Evolutionary conservation across 179 eudicot genomes (phyloP).

Genomic region (Dionaea muscipula): DNA sequence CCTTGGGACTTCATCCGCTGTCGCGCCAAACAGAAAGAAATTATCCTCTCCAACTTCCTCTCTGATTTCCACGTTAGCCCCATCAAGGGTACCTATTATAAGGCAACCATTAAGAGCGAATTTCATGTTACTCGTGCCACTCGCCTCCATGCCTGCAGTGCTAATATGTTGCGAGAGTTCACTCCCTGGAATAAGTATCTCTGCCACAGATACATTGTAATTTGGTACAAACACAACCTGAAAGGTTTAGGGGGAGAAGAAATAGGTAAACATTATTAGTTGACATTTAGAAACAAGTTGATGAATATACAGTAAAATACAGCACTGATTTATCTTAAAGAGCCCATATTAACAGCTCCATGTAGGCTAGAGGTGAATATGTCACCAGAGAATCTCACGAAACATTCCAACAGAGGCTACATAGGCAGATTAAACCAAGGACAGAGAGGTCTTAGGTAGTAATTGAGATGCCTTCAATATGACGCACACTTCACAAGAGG

Average conservation of each 20-base stretch:
- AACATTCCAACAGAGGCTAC: too few species aligned
- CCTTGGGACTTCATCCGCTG: slow-evolving; percentile 81
- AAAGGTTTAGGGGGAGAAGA: slow-evolving; percentile 5
- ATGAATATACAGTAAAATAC: too few species aligned
- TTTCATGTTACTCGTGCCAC: slow-evolving; percentile 99
- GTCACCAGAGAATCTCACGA: too few species aligned
- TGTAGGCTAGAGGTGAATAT: too few species aligned
- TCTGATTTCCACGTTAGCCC: slow-evolving; percentile 94
- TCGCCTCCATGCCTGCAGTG: slow-evolving; percentile 99
- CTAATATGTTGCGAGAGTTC: slow-evolving; percentile 97
- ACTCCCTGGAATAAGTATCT: slow-evolving; percentile 95
- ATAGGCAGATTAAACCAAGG: too few species aligned
- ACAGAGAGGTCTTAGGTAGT: too few species aligned
- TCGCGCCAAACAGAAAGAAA: slow-evolving; percentile 95
- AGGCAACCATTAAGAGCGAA: slow-evolving; percentile 97
- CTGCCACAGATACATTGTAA: slow-evolving; percentile 98
- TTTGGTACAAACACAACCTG: slow-evolving; percentile 95
- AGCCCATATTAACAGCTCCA: too few species aligned
- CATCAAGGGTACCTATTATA: slow-evolving; percentile 89
- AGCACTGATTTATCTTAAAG: too few species aligned
- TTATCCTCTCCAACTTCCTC: slow-evolving; percentile 87
- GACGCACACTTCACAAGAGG: too few species aligned
- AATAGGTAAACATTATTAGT: neutral
- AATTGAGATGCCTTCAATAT: too few species aligned
- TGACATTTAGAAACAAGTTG: too few species aligned